Evolutionary conservation across 257 asterid species (phyloP).

Genomic region (Rehmannia glutinosa): DNA sequence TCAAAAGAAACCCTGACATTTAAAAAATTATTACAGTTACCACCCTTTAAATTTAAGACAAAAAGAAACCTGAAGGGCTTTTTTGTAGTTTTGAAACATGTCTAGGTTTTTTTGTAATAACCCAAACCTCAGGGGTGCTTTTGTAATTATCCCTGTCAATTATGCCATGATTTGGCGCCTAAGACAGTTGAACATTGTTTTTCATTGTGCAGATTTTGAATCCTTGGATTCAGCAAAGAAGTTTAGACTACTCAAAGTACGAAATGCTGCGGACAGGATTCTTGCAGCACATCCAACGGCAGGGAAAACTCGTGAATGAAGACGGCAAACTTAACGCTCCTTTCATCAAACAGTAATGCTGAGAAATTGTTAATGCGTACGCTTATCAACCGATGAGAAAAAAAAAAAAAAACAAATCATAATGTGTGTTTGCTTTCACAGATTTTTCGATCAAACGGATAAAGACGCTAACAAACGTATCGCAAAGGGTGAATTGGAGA

Average conservation of each 20-base stretch:
- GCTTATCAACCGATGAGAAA: too few species aligned
- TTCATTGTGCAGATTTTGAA: constrained; percentile 35
- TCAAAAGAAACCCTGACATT: too few species aligned
- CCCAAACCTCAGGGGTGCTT: not conserved
- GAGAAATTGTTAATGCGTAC: not conserved
- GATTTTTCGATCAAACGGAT: constrained; percentile 39
- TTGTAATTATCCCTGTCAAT: not conserved
- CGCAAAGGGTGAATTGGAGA: constrained; percentile 30
- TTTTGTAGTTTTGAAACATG: not conserved
- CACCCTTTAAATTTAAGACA: too few species aligned
- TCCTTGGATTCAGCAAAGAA: constrained; percentile 64
- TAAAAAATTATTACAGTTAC: too few species aligned
- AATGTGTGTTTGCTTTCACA: constrained; percentile 14
- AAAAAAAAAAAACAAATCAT: too few species aligned
- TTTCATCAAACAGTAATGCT: constrained; percentile 27
- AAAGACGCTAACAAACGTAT: constrained; percentile 26
- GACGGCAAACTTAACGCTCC: constrained; percentile 31
- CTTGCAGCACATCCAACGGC: constrained; percentile 27
- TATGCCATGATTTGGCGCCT: not conserved
- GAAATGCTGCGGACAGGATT: constrained; percentile 31
- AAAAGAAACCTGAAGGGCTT: too few species aligned
- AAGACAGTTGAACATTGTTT: not conserved
- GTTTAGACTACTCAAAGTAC: constrained; percentile 45
- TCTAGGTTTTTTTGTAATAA: not conserved
- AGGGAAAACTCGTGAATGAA: constrained; percentile 33